phyloP scores from a whole-genome alignment of 441 rosid genomes.

The Macaranga tanarius region DNA sequence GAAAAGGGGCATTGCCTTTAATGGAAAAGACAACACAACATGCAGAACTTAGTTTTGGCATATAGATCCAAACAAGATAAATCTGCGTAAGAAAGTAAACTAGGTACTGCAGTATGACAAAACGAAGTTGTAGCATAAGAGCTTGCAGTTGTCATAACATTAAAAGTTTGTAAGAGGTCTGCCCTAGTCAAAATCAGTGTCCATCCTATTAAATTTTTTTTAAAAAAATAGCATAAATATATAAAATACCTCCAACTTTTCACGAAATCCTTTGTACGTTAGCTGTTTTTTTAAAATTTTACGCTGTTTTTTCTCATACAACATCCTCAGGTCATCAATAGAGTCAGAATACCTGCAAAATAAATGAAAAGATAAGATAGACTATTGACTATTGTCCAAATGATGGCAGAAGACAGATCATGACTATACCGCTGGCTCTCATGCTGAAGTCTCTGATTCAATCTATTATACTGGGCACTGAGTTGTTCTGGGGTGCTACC shows the following conservation, averaged over 20 bases:
- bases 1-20: not conserved
- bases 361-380: constrained; percentile 15
- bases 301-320: constrained; percentile 57
- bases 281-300: constrained; percentile 65
- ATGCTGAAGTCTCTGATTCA: constrained; percentile 70
- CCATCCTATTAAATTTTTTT: not conserved
- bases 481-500: constrained; percentile 86
- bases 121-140: not conserved
- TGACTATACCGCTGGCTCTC: constrained; percentile 70
- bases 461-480: constrained; percentile 61
- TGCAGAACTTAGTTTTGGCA: not conserved
- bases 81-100: not conserved
- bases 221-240: constrained; percentile 10
- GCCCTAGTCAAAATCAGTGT: not conserved
- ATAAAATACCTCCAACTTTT: constrained; percentile 55
- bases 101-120: not conserved
- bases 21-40: not conserved
- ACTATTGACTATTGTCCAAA: constrained; percentile 10
- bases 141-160: not conserved
- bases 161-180: not conserved
- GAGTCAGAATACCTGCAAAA: constrained; percentile 78
- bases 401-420: constrained; percentile 15
- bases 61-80: not conserved
- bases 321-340: constrained; percentile 79
- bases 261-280: constrained; percentile 51